Evolutionary conservation across 2,329 filamentous ascomycete species (phyloP), one percentile per base, ranked within the genome.

Genomic region (Calonectria henricotiae): DNA sequence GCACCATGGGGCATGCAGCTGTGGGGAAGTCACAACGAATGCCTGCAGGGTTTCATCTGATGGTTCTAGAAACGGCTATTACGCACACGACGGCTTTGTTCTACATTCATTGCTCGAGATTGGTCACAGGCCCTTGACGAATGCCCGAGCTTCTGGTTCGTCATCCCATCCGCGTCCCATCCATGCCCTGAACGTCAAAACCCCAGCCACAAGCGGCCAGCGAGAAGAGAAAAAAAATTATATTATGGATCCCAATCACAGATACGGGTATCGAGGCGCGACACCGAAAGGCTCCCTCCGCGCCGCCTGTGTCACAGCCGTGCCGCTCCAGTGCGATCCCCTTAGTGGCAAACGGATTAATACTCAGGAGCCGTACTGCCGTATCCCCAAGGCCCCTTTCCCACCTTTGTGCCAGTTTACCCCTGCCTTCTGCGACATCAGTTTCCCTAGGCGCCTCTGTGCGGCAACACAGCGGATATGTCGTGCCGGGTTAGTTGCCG

Each of bases 31-130:
- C 55, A 41, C 51, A 41, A 58, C 23, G 13, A 60, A 47, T 49
- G 25, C 23, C 44, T 44, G 25, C 41, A 55, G 49, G 47, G 60
- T 63, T 46, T 68, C 58, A 63, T 55, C 30, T 62, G 35, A 49
- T 39, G 30, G 20, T 37, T 60, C 60, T 60, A 68, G 49, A 68
- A 68, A 63, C 30, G 39, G 66, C 3, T 27, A 58, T 60, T 61
- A 68, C 23, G 47, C 66, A 68, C 66, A 64, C 44, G 66, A 68
- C 35, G 51, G n/a, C 60, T 41, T 32, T 43, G 15, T 54, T 27
- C 47, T 35, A 63, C 27, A 44, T 47, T 37, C 44, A 39, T 20
- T 58, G 30, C 32, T 27, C 39, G 32, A 17, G 32, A 37, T 41
- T 58, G 25, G 30, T 17, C 58, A 39, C 44, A 44, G 58, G n/a